Evolutionary conservation across 2,329 filamentous ascomycete genomes (phyloP), one percentile per base, ranked within the genome.

Genomic region (Mycocentrospora acerina): DNA sequence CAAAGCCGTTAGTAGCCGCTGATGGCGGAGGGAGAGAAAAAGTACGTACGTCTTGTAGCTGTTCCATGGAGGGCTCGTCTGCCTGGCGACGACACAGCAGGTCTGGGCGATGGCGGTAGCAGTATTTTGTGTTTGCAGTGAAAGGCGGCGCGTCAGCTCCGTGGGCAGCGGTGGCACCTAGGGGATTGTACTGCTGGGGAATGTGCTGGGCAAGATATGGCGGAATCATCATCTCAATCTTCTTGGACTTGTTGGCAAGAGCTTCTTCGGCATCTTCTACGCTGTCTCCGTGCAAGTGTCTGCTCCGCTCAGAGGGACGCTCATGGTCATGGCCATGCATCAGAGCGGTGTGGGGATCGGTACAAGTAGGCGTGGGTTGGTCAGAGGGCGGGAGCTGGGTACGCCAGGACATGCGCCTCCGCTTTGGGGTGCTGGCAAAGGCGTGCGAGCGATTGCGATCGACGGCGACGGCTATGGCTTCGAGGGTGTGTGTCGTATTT

Each of bases 51-150:
- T 83, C 84, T 66, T 98, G 93, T 47, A 98, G 80, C 64, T 90
- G 85, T 55, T 91, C 88, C 93, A 98, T 98, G 48, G 93, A 93
- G 31, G 86, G 85, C 71, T 97, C 93, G 71, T 97, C 90, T 42
- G 90, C 90, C 47, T 94, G 89, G 44, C 90, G 82, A 45, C 90
- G 80, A 71, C 93, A 98, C 71, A 96, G 95, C 37, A 91, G 82
- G 67, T 97, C 93, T 2, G 93, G 93, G 37, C 88, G 80, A 68
- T 98, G 93, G 39, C 93, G 84, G 68, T 98, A 98, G 72, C 93
- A 98, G 72, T 86, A 97, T 66, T 88, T 93, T 55, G 89, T 94
- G 65, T 90, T 95, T 24, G 77, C 79, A 46, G 82, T 64, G 38
- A 59, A 33, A 52, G 40, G 56, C 24, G 46, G 44, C 18, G 43